These are phyloP conservation scores for Alloteropsis angusta DNA, from an alignment of 202 grass and related monocot species.

Conservation along the genomic window DNA sequence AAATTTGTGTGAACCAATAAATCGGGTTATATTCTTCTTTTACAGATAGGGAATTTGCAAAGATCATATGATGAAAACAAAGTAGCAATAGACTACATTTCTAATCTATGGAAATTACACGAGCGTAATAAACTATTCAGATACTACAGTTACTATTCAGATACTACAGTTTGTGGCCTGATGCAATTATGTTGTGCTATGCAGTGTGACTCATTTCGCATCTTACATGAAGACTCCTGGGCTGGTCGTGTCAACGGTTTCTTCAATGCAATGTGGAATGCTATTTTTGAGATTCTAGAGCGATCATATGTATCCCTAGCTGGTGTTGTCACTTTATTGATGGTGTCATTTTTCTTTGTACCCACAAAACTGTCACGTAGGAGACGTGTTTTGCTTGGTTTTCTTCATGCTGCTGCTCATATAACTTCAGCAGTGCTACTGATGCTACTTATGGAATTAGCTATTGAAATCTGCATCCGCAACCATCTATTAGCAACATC, in stretches of 20 bases:
- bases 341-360: constrained; percentile 90
- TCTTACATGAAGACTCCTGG: constrained; percentile 72
- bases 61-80: not conserved
- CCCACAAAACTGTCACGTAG: constrained; percentile 87
- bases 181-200: constrained; percentile 21
- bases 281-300: constrained; percentile 83
- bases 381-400: constrained; percentile 66
- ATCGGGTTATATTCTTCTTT: not conserved
- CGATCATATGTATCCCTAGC: constrained; percentile 74
- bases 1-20: not conserved
- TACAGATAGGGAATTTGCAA: not conserved
- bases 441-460: constrained; percentile 92
- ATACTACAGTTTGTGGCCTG: constrained; percentile 22
- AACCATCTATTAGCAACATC: constrained; percentile 90
- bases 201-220: constrained; percentile 74
- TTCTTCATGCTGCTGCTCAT: constrained; percentile 88
- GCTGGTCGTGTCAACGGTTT: constrained; percentile 64
- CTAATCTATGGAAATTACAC: constrained; percentile 3
- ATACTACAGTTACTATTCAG: too few relatives aligned
- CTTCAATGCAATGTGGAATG: constrained; percentile 69
- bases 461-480: constrained; percentile 91
- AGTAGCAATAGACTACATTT: not conserved
- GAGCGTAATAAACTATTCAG: not conserved
- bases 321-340: constrained; percentile 49
- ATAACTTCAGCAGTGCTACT: constrained; percentile 74